Evolutionary conservation across 768 basidiomycete genomes (phyloP).

Genomic region (Suillus alpinus): DNA sequence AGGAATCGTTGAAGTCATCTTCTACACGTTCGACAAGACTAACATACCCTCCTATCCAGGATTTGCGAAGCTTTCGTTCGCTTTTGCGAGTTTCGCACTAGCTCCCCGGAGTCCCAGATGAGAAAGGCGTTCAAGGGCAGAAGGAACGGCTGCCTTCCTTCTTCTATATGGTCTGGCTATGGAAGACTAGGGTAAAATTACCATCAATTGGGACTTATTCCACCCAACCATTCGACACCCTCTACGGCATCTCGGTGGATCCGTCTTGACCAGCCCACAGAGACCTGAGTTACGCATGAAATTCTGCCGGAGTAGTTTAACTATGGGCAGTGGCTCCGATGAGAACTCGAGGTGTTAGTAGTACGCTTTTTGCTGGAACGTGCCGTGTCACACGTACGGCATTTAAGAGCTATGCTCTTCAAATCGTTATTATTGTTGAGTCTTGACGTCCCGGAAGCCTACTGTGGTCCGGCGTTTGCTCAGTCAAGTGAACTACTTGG

Average conservation of each 20-base stretch:
- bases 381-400: background rate
- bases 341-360: background rate
- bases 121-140: too few relatives aligned
- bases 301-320: background rate
- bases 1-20: background rate
- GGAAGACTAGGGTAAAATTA: too few relatives aligned
- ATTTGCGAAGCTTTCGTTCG: slow-evolving; percentile 12
- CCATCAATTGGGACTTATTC: too few relatives aligned
- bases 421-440: background rate
- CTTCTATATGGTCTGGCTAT: too few relatives aligned
- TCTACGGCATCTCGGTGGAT: background rate
- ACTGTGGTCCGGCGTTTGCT: background rate
- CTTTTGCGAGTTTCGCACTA: background rate
- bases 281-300: background rate
- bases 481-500: background rate
- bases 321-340: background rate
- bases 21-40: slow-evolving; percentile 6
- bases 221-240: too few relatives aligned
- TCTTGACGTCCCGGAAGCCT: background rate
- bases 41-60: background rate
- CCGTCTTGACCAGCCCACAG: background rate
- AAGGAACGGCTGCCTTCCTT: too few relatives aligned
- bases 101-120: too few relatives aligned
- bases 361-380: background rate
- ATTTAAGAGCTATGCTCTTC: background rate